Evolutionary conservation across 495 filamentous ascomycete species (phyloP).

Genomic region (Xylaria grammica): DNA sequence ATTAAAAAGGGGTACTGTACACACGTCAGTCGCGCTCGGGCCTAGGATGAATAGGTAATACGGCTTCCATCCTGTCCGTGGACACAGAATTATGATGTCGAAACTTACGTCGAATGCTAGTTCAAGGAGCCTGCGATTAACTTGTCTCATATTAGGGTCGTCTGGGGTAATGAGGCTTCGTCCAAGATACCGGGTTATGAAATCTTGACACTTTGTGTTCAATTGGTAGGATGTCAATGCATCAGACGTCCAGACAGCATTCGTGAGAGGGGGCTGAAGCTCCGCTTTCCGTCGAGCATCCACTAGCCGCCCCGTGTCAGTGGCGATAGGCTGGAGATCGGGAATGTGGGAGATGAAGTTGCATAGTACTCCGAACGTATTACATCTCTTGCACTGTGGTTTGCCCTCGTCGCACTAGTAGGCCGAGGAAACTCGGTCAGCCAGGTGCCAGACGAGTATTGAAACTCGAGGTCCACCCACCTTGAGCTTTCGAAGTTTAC

Average conservation of each 20-base stretch:
- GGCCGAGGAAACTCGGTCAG: neutral
- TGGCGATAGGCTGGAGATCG: slow-evolving; percentile 46
- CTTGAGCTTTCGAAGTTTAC: slow-evolving; percentile 57
- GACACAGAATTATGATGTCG: neutral
- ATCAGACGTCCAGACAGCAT: slow-evolving; percentile 33
- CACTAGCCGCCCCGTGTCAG: slow-evolving; percentile 16
- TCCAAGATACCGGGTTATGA: slow-evolving; percentile 46
- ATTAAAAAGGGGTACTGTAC: slow-evolving; percentile 52
- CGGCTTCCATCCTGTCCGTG: neutral
- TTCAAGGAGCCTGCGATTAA: slow-evolving; percentile 45
- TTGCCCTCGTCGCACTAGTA: slow-evolving; percentile 52
- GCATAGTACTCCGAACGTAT: slow-evolving; percentile 49
- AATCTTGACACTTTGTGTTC: slow-evolving; percentile 44
- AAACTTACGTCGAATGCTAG: slow-evolving; percentile 46
- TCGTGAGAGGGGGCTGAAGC: slow-evolving; percentile 34
- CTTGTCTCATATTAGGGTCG: slow-evolving; percentile 42
- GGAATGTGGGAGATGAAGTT: slow-evolving; percentile 45
- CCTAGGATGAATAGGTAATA: too few relatives aligned
- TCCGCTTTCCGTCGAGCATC: slow-evolving; percentile 6
- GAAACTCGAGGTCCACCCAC: slow-evolving; percentile 31
- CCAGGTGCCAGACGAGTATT: neutral
- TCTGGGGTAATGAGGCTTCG: slow-evolving; percentile 43
- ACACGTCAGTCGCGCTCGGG: slow-evolving; percentile 27
- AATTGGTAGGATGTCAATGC: slow-evolving; percentile 40
- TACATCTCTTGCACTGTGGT: slow-evolving; percentile 52